phyloP scores from a whole-genome alignment of 805 yeast species.

The Pichia phayaonensis region DNA sequence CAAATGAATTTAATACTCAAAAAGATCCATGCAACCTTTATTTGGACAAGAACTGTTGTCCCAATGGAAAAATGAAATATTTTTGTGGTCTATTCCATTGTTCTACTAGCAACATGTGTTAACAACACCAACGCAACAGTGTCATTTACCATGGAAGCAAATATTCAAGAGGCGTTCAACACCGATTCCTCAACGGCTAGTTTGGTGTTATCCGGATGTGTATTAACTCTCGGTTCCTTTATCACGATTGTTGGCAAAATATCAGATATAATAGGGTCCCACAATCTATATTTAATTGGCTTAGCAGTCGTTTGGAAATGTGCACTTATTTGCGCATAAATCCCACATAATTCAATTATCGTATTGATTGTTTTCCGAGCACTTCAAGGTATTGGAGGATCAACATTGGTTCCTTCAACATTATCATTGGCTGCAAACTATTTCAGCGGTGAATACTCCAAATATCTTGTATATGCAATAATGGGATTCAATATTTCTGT shows the following conservation, averaged over 20 bases:
- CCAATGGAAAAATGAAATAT: slow-evolving; percentile 15
- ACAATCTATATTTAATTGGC: slow-evolving; percentile 23
- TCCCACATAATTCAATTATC: slow-evolving; percentile 25
- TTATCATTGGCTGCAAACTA: slow-evolving; percentile 19
- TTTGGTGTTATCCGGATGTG: slow-evolving; percentile 39
- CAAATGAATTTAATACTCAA: not conserved
- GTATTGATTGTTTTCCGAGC: slow-evolving; percentile 37
- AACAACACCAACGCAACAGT: slow-evolving; percentile 25
- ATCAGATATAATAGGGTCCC: slow-evolving; percentile 36
- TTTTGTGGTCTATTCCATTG: slow-evolving; percentile 11
- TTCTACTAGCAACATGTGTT: slow-evolving; percentile 11
- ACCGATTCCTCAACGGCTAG: slow-evolving; percentile 28
- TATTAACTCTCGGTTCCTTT: slow-evolving; percentile 37
- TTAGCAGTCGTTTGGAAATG: slow-evolving; percentile 13
- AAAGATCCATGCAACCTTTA: not conserved
- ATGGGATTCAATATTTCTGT: slow-evolving; percentile 13
- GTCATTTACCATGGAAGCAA: slow-evolving; percentile 16
- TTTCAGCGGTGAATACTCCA: slow-evolving; percentile 13
- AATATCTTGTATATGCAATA: slow-evolving; percentile 12
- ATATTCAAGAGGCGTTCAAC: slow-evolving; percentile 31
- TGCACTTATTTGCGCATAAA: slow-evolving; percentile 30
- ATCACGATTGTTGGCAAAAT: slow-evolving; percentile 36
- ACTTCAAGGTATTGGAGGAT: slow-evolving; percentile 37
- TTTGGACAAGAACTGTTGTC: slow-evolving; percentile 8
- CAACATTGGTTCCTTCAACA: slow-evolving; percentile 32